Percentiles rank a stretch among this genome's conserved stretches.
Evolutionary conservation across 192 early-diverging fungal species (phyloP).

Genomic region (Entrophospora sp.): DNA sequence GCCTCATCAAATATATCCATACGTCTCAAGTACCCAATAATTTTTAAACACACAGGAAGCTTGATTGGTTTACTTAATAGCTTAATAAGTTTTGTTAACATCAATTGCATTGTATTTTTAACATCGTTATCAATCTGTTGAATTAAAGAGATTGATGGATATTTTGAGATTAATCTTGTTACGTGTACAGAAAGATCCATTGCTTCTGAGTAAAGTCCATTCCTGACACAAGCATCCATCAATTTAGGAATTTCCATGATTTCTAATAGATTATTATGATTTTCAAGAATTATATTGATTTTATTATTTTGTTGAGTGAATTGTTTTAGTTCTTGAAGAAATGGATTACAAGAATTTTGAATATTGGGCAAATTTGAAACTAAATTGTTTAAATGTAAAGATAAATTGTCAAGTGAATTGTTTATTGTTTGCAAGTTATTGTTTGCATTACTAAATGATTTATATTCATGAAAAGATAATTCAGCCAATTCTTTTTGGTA

Average conservation of each 20-base stretch:
- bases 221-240: constrained; percentile 72
- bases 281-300: constrained; percentile 41
- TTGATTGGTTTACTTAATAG: constrained; percentile 64
- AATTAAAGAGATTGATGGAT: constrained; percentile 50
- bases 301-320: constrained; percentile 32
- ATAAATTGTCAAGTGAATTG: constrained; percentile 40
- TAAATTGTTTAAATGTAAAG: constrained; percentile 37
- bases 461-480: constrained; percentile 59
- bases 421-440: constrained; percentile 43
- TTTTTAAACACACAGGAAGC: constrained; percentile 62
- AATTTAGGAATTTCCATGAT: constrained; percentile 72
- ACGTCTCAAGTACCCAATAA: constrained; percentile 69
- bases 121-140: constrained; percentile 55
- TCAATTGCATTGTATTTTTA: constrained; percentile 45
- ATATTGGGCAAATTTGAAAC: constrained; percentile 38
- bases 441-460: constrained; percentile 58
- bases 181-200: constrained; percentile 71
- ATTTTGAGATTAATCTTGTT: constrained; percentile 40
- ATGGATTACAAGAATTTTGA: constrained; percentile 35
- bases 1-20: constrained; percentile 64
- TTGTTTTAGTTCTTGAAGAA: constrained; percentile 27
- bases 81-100: constrained; percentile 62
- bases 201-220: constrained; percentile 77
- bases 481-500: constrained; percentile 51
- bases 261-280: constrained; percentile 51